These are phyloP conservation scores for Psophocarpus tetragonolobus DNA, from an alignment of 306 rosid species.

Conservation along the genomic window DNA sequence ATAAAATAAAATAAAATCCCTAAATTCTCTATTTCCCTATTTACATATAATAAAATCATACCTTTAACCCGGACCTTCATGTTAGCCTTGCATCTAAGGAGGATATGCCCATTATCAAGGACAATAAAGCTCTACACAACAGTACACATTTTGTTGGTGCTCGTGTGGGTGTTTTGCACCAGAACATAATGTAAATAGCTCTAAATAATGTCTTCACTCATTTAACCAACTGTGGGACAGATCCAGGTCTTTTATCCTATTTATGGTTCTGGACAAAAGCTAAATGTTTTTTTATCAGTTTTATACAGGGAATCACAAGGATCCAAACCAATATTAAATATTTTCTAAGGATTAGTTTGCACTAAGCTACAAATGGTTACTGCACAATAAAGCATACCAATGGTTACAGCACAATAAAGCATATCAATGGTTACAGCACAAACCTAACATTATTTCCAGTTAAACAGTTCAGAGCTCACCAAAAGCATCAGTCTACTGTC, in stretches of 20 bases:
- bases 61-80: too few relatives aligned
- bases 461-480: conserved; percentile 67
- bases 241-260: background rate
- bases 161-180: background rate
- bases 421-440: conserved; percentile 27
- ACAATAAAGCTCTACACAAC: background rate
- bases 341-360: conserved; percentile 16
- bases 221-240: background rate
- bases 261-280: background rate
- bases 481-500: conserved; percentile 83
- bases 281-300: background rate
- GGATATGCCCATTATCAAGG: background rate
- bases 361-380: conserved; percentile 12
- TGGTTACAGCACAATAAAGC: conserved; percentile 13
- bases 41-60: too few relatives aligned
- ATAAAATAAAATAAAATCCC: too few relatives aligned
- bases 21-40: too few relatives aligned
- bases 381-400: conserved; percentile 21
- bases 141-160: background rate
- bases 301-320: background rate
- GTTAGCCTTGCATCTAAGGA: background rate
- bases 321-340: background rate
- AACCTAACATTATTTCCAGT: conserved; percentile 23
- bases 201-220: background rate
- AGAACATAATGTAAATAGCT: background rate